Evolutionary conservation across 2,329 filamentous ascomycete genomes (phyloP), one percentile per base, ranked within the genome.

Genomic region (Dothistroma septosporum): DNA sequence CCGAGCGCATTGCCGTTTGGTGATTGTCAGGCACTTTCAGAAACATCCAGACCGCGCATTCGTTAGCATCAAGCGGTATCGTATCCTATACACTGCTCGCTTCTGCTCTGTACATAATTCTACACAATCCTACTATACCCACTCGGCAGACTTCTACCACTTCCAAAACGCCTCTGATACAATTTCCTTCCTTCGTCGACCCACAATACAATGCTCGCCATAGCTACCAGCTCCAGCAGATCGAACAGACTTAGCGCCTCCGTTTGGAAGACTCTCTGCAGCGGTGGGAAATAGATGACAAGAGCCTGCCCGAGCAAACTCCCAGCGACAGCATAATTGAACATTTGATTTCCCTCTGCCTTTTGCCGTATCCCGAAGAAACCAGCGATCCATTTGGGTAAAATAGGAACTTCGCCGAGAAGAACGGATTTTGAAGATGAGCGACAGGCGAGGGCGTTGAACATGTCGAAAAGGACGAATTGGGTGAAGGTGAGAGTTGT

Each of bases 401-500:
- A 47, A 0, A 76, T 61, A 2, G 66, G 66, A 7, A 76, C 82
- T 73, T 99, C 92, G 46, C 94, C 93, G 28, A 88, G 83, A 3
- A 99, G 83, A 5, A 99, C 82, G 11, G 90, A 95, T 75, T 97
- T 97, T 64, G 85, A 87, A 73, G 96, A 92, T 8, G 90, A 95
- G 53, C 94, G 90, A 77, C 94, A 99, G 16, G 91, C 88, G 22
- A 99, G 82, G 1, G 94, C 94, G 76, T 99, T 97, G 82, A 97
- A 97, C 94, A 99, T 99, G 80, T 99, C 94, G 76, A 97, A 99
- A 57, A 99, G 85, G 50, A 99, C 94, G 73, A 99, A 99, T 77
- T 92, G 96, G 6, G 94, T 99, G 74, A 99, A 99, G 0, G 94
- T 97, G 90, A 99, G 97, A 65, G 94, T 99, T 1, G 94, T 99